Evolutionary conservation across 257 asterid species (phyloP).

Genomic region (Solanum piurae): DNA sequence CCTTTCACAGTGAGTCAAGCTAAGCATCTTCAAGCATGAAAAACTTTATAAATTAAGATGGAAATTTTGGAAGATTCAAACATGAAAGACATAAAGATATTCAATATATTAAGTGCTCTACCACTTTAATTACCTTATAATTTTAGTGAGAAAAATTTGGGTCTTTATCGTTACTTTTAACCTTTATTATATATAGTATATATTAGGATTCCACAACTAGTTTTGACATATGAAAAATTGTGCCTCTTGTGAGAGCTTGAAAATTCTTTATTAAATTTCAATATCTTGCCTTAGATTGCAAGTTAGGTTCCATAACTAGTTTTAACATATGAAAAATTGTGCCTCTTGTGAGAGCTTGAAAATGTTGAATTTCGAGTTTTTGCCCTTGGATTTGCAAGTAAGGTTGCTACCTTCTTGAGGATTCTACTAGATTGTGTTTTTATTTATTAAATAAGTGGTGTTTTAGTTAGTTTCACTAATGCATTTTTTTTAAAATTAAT

Average conservation of each 20-base stretch:
- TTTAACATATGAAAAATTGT: neutral
- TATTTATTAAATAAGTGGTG: neutral
- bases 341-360: neutral
- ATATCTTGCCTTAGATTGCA: too few species aligned
- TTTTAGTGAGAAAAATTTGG: neutral
- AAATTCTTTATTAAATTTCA: neutral
- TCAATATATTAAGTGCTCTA: neutral
- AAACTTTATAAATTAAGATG: too few species aligned
- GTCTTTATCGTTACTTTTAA: neutral
- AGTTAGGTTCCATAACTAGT: neutral
- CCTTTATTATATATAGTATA: neutral
- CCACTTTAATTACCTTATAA: neutral
- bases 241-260: neutral
- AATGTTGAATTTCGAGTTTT: too few species aligned
- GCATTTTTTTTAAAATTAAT: too few species aligned
- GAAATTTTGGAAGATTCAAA: neutral
- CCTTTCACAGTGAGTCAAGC: neutral
- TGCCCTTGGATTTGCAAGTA: neutral
- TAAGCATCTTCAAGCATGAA: neutral
- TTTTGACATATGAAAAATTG: neutral
- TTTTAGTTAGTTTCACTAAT: neutral
- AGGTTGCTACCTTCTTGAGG: neutral
- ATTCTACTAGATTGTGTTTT: neutral
- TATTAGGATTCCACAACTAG: neutral
- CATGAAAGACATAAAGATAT: neutral